Evolutionary conservation across 2,329 filamentous ascomycete species (phyloP).

Genomic region (Fusarium albidum): DNA sequence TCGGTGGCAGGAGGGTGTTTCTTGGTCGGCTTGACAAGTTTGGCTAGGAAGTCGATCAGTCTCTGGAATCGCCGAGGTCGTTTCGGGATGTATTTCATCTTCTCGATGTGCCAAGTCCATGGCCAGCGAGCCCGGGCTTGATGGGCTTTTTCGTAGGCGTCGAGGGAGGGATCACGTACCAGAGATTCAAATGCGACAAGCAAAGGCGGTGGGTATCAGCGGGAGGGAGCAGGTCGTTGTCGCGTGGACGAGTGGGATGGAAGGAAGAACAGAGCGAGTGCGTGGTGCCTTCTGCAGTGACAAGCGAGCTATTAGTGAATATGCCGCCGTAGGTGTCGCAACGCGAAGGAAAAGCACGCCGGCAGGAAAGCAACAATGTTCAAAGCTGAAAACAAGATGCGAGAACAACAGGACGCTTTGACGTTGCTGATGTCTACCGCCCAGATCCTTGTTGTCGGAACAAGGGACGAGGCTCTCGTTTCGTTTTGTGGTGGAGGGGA

Average conservation of each 20-base stretch:
- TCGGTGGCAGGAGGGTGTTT: slow-evolving; percentile 25
- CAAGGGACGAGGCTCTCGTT: slow-evolving; percentile 26
- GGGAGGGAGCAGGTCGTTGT: slow-evolving; percentile 27
- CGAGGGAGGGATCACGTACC: slow-evolving; percentile 25
- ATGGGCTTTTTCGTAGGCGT: neutral
- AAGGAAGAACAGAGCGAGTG: slow-evolving; percentile 37
- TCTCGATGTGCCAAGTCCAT: slow-evolving; percentile 13
- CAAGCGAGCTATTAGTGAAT: slow-evolving; percentile 32
- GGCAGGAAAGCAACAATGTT: slow-evolving; percentile 16
- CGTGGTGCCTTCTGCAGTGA: slow-evolving; percentile 37
- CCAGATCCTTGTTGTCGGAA: slow-evolving; percentile 37
- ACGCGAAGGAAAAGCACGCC: slow-evolving; percentile 26
- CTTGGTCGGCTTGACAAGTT: slow-evolving; percentile 32
- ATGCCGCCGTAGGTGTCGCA: neutral
- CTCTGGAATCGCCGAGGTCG: slow-evolving; percentile 39
- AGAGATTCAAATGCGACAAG: slow-evolving; percentile 14
- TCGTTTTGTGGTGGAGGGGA: slow-evolving; percentile 37
- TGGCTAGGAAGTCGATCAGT: slow-evolving; percentile 44
- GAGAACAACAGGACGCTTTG: slow-evolving; percentile 9
- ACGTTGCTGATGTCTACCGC: slow-evolving; percentile 17
- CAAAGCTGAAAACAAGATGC: slow-evolving; percentile 18
- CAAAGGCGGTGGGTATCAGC: slow-evolving; percentile 29
- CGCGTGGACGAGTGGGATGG: slow-evolving; percentile 24
- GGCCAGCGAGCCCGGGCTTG: slow-evolving; percentile 3
- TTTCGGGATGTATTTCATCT: slow-evolving; percentile 38